phyloP scores from a whole-genome alignment of 179 eudicot species.

The Silene noctiflora region DNA sequence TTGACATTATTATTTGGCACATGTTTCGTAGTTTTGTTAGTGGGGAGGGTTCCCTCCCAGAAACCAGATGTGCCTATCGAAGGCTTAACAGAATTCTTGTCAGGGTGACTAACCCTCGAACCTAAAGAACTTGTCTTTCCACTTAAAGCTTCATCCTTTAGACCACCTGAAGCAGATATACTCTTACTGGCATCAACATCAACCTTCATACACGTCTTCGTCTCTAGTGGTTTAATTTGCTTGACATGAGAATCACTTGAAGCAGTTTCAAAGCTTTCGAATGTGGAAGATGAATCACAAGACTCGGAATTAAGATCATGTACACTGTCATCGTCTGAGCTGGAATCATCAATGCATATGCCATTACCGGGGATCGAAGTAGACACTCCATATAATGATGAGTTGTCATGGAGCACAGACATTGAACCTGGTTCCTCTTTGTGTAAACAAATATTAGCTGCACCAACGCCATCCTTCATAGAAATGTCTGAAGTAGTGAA shows the following conservation, averaged over 20 bases:
- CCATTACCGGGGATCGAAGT: slow-evolving; percentile 21
- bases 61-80: slow-evolving; percentile 50
- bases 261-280: slow-evolving; percentile 29
- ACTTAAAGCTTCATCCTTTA: slow-evolving; percentile 24
- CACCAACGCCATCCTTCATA: slow-evolving; percentile 27
- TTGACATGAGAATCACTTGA: slow-evolving; percentile 24
- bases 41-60: slow-evolving; percentile 61
- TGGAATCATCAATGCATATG: slow-evolving; percentile 26
- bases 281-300: slow-evolving; percentile 20
- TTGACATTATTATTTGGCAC: slow-evolving; percentile 29
- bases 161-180: slow-evolving; percentile 20
- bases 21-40: slow-evolving; percentile 30
- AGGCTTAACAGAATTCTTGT: slow-evolving; percentile 44
- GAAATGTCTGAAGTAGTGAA: slow-evolving; percentile 15
- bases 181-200: slow-evolving; percentile 17
- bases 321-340: slow-evolving; percentile 31
- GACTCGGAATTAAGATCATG: slow-evolving; percentile 32
- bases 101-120: slow-evolving; percentile 35
- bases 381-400: slow-evolving; percentile 22
- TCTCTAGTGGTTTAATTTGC: slow-evolving; percentile 23
- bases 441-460: slow-evolving; percentile 25
- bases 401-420: slow-evolving; percentile 14
- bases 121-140: slow-evolving; percentile 33
- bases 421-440: slow-evolving; percentile 18
- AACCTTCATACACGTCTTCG: slow-evolving; percentile 17